phyloP scores from a whole-genome alignment of 345 rosid genomes.

The Microcos paniculata region DNA sequence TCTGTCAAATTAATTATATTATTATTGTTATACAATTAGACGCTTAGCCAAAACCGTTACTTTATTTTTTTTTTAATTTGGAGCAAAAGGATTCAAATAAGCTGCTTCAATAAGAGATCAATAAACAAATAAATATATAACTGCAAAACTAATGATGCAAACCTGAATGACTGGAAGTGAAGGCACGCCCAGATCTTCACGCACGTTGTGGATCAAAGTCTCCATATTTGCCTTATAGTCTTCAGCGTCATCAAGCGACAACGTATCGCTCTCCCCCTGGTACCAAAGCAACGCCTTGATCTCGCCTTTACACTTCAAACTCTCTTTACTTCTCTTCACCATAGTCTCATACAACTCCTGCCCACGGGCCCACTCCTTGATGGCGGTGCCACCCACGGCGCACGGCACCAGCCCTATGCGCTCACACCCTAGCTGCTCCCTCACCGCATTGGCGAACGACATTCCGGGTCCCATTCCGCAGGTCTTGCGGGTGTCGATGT shows the following conservation, averaged over 20 bases:
- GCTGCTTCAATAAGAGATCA: no score
- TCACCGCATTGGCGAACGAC: slow-evolving; percentile 70
- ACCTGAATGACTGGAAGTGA: slow-evolving; percentile 83
- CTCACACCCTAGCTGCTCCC: slow-evolving; percentile 18
- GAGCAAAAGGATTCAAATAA: no score
- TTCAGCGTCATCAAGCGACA: slow-evolving; percentile 48
- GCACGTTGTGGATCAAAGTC: slow-evolving; percentile 47
- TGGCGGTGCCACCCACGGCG: slow-evolving; percentile 89
- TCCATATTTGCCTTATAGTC: slow-evolving; percentile 62
- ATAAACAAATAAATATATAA: no score
- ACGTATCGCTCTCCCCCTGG: slow-evolving; percentile 91
- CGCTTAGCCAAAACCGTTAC: no score
- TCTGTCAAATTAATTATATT: slow-evolving; percentile 38
- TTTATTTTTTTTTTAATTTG: no score
- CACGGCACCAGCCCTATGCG: slow-evolving; percentile 71
- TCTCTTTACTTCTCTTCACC: slow-evolving; percentile 67
- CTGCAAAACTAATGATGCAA: neutral
- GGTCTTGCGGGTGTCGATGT: slow-evolving; percentile 60
- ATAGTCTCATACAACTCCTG: slow-evolving; percentile 58
- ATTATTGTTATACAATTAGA: neutral
- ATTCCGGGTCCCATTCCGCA: slow-evolving; percentile 94
- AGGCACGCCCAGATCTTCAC: slow-evolving; percentile 67
- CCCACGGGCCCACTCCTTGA: slow-evolving; percentile 82
- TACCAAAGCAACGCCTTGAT: slow-evolving; percentile 81
- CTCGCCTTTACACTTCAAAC: slow-evolving; percentile 55